Evolutionary conservation across 306 rosid genomes (phyloP).

Genomic region (Ceratonia siliqua): DNA sequence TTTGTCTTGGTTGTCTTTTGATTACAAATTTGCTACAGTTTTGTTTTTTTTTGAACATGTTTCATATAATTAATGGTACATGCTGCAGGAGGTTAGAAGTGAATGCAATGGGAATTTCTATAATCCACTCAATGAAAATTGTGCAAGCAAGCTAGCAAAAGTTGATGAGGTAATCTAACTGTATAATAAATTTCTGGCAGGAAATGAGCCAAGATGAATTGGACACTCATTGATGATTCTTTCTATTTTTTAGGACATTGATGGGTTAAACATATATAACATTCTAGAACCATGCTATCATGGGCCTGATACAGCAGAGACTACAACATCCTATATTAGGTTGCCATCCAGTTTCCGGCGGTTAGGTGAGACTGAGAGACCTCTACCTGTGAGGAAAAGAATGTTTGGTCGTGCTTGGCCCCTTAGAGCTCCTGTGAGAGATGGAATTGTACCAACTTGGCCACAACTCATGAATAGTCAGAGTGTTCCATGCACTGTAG

Average conservation of each 20-base stretch:
- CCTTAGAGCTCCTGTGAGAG: slow-evolving; percentile 50
- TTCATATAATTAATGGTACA: slow-evolving; percentile 25
- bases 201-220: neutral
- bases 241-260: slow-evolving; percentile 53
- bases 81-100: slow-evolving; percentile 50
- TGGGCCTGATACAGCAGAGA: neutral
- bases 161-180: slow-evolving; percentile 58
- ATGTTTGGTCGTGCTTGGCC: slow-evolving; percentile 92
- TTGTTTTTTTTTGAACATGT: slow-evolving; percentile 15
- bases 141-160: slow-evolving; percentile 50
- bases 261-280: slow-evolving; percentile 58
- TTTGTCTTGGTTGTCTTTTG: neutral
- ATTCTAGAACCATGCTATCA: slow-evolving; percentile 76
- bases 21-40: slow-evolving; percentile 1
- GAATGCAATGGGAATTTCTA: slow-evolving; percentile 67
- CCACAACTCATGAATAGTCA: no score
- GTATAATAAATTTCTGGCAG: neutral
- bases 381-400: slow-evolving; percentile 61
- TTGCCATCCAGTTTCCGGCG: slow-evolving; percentile 65
- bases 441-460: slow-evolving; percentile 69
- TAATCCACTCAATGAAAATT: slow-evolving; percentile 35
- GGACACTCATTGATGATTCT: slow-evolving; percentile 19
- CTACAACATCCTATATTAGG: slow-evolving; percentile 18
- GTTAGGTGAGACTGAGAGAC: slow-evolving; percentile 58
- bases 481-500: no score